Conservation (phyloP, 306 rosid genomes). For the Sesbania bispinosa region DNA sequence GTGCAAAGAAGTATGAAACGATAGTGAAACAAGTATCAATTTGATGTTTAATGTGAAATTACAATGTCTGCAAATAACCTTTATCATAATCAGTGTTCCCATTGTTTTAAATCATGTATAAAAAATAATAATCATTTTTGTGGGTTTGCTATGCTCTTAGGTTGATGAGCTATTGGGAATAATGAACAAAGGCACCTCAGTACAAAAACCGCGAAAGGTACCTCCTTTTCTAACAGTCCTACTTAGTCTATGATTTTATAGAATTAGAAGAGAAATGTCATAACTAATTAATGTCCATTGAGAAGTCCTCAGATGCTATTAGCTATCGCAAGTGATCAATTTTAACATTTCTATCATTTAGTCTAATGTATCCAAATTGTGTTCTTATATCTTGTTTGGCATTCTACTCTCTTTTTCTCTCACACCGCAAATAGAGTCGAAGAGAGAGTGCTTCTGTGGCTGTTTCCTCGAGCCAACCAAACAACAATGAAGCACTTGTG, state of each 20-base stretch:
- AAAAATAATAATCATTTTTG: neutral
- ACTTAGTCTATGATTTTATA: no score
- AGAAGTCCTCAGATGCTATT: neutral
- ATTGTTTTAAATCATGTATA: neutral
- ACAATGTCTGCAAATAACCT: no score
- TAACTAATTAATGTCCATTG: neutral
- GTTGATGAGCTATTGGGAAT: slow-evolving; percentile 25
- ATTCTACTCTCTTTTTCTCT: no score
- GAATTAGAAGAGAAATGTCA: neutral
- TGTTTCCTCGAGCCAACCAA: no score
- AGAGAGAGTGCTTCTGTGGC: no score
- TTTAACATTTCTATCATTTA: neutral
- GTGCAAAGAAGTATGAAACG: slow-evolving; percentile 30
- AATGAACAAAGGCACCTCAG: neutral
- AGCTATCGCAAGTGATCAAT: no score
- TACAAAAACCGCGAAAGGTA: slow-evolving; percentile 22
- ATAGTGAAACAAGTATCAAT: slow-evolving; percentile 33
- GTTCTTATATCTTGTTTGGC: no score
- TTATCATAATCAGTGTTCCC: neutral
- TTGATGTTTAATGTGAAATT: neutral
- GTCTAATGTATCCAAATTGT: neutral
- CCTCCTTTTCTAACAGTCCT: neutral
- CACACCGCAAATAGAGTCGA: no score
- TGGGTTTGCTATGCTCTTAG: slow-evolving; percentile 21
- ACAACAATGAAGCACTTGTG: no score